Evolutionary conservation across 495 filamentous ascomycete species (phyloP).

Genomic region (Oidiodendron maius): DNA sequence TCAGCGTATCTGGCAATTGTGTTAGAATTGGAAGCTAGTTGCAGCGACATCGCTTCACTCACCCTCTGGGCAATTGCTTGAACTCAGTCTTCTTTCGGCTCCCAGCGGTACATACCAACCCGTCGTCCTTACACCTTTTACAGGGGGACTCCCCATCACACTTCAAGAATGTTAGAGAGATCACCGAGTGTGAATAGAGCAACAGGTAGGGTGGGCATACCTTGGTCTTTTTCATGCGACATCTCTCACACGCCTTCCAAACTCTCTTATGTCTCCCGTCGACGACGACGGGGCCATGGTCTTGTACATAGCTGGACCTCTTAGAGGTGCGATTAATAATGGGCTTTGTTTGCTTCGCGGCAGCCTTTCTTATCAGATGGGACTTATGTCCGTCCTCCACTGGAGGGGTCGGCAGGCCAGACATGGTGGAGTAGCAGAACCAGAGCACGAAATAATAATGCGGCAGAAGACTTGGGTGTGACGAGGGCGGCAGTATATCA

Average conservation of each 20-base stretch:
- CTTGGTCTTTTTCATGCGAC: constrained; percentile 70
- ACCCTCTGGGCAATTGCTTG: constrained; percentile 51
- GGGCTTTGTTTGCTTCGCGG: constrained; percentile 13
- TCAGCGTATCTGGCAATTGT: constrained; percentile 41
- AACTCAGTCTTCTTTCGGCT: constrained; percentile 54
- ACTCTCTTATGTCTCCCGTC: constrained; percentile 57
- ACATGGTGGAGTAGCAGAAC: constrained; percentile 16
- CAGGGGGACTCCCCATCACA: constrained; percentile 64
- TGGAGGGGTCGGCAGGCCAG: constrained; percentile 19
- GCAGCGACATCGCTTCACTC: too few relatives aligned
- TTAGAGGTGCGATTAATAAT: constrained; percentile 18
- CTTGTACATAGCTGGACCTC: constrained; percentile 25
- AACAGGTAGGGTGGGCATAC: constrained; percentile 30
- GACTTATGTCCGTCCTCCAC: constrained; percentile 19
- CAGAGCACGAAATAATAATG: too few relatives aligned
- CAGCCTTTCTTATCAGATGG: constrained; percentile 10
- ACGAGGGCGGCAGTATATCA: too few relatives aligned
- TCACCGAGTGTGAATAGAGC: too few relatives aligned
- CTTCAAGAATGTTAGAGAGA: constrained; percentile 27
- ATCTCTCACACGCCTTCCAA: constrained; percentile 66
- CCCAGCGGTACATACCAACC: constrained; percentile 50
- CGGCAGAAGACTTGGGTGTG: too few relatives aligned
- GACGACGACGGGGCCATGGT: constrained; percentile 27
- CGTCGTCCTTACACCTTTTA: constrained; percentile 60
- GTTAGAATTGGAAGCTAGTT: background rate